Percentiles rank a stretch among this genome's conserved stretches.
Evolutionary conservation across 1,284 basidiomycete species (phyloP).

Genomic region (Malassezia caprae): DNA sequence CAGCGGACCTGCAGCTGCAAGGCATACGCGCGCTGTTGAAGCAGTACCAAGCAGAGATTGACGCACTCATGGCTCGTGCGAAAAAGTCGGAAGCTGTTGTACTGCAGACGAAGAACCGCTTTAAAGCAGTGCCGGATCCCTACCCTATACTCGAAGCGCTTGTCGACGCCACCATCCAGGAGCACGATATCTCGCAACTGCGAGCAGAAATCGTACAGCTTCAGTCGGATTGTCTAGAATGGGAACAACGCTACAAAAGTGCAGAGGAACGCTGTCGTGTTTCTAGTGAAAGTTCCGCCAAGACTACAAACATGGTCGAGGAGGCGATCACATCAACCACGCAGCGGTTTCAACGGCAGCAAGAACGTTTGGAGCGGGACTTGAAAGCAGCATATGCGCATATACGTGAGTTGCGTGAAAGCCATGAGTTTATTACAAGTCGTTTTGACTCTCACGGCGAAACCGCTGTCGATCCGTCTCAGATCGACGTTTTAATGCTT

Average conservation of each 20-base stretch:
- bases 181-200: background rate
- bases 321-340: conserved; percentile 16
- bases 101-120: conserved; percentile 57
- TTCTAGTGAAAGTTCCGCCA: background rate
- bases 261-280: conserved; percentile 8
- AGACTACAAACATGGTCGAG: background rate
- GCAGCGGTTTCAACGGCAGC: conserved; percentile 74
- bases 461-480: conserved; percentile 16
- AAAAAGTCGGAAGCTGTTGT: conserved; percentile 88
- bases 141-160: conserved; percentile 88
- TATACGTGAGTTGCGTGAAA: conserved; percentile 73
- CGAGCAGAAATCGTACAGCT: background rate
- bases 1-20: conserved; percentile 28
- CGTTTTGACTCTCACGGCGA: conserved; percentile 71
- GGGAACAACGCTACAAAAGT: conserved; percentile 1
- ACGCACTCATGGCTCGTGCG: conserved; percentile 79
- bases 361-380: conserved; percentile 62
- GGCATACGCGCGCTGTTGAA: conserved; percentile 40
- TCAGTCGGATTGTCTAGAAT: background rate
- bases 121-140: conserved; percentile 89
- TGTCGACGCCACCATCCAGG: conserved; percentile 49
- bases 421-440: conserved; percentile 82
- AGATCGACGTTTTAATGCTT: conserved; percentile 69
- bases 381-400: conserved; percentile 74
- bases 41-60: conserved; percentile 84